phyloP scores from a whole-genome alignment of 108 stramenopile species.

The Hondaea fermentalgiana region DNA sequence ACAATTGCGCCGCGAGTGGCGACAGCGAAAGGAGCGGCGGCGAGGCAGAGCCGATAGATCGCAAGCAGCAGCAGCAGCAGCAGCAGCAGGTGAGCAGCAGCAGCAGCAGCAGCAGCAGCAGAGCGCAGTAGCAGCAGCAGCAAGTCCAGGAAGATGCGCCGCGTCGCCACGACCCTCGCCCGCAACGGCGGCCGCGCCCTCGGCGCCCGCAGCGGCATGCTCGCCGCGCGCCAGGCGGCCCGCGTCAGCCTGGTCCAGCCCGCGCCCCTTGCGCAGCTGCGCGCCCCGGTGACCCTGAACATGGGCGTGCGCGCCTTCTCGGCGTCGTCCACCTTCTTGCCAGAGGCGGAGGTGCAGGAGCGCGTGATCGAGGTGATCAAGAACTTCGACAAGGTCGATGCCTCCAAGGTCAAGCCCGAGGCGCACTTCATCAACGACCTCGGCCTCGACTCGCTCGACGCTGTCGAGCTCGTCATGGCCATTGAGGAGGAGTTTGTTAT shows the following conservation, averaged over 20 bases:
- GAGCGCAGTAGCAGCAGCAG: no score
- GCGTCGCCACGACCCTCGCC: neutral
- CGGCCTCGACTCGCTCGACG: conserved; percentile 93
- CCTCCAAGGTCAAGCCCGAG: conserved; percentile 65
- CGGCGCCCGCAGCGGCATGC: neutral
- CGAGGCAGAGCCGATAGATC: no score
- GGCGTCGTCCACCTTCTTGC: conserved; percentile 68
- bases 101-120: no score
- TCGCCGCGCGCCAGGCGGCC: neutral
- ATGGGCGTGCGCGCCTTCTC: neutral
- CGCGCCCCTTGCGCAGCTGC: neutral
- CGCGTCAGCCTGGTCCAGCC: neutral
- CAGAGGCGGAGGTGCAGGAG: conserved; percentile 77
- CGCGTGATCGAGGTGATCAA: conserved; percentile 88
- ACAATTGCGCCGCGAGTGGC: no score
- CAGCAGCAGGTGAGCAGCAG: no score
- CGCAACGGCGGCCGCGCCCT: neutral
- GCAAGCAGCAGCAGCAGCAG: no score
- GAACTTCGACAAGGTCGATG: conserved; percentile 96
- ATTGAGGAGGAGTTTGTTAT: conserved; percentile 99
- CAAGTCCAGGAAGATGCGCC: neutral
- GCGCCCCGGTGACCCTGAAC: neutral
- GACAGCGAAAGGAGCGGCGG: no score
- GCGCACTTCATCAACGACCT: conserved; percentile 87
- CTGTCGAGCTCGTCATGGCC: conserved; percentile 97